Conservation (phyloP, 2,329 filamentous ascomycete genomes). For the Orbilia ellipsospora region DNA sequence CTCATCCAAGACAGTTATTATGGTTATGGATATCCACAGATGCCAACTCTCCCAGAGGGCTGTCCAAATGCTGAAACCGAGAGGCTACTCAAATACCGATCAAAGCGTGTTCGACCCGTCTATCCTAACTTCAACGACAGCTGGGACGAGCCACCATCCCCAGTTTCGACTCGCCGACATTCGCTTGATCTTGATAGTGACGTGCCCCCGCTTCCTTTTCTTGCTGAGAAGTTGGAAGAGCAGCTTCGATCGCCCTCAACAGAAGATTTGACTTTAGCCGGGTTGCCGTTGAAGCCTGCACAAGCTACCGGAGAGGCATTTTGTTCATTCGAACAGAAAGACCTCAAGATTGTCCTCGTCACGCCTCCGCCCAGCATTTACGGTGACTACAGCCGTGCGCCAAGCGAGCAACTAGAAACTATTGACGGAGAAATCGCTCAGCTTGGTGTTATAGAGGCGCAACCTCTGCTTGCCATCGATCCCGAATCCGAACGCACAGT, state of each 20-base stretch:
- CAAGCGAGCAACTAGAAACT: slow-evolving; percentile 33
- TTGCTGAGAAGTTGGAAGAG: slow-evolving; percentile 44
- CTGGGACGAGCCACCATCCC: slow-evolving; percentile 40
- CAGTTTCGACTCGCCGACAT: slow-evolving; percentile 42
- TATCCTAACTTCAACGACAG: slow-evolving; percentile 21
- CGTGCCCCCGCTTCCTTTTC: slow-evolving; percentile 33
- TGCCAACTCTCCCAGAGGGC: slow-evolving; percentile 23
- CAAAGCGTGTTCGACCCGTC: slow-evolving; percentile 41
- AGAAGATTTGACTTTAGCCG: slow-evolving; percentile 37
- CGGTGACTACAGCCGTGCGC: slow-evolving; percentile 37
- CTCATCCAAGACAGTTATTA: slow-evolving; percentile 22
- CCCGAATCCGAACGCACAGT: slow-evolving; percentile 47
- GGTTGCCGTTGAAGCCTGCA: slow-evolving; percentile 32
- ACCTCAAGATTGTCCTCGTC: slow-evolving; percentile 50
- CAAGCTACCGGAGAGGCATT: slow-evolving; percentile 46
- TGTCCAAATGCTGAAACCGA: slow-evolving; percentile 27
- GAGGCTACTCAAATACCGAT: slow-evolving; percentile 43
- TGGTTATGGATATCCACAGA: slow-evolving; percentile 34
- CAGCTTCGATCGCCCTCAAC: slow-evolving; percentile 49
- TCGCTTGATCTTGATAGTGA: slow-evolving; percentile 47
- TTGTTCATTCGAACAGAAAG: slow-evolving; percentile 48
- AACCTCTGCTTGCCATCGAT: slow-evolving; percentile 45
- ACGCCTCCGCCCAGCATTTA: slow-evolving; percentile 44
- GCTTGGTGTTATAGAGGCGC: slow-evolving; percentile 36
- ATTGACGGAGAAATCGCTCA: slow-evolving; percentile 45